Evolutionary conservation across 306 rosid species (phyloP).

Genomic region (Astragalus glycyphyllos): DNA sequence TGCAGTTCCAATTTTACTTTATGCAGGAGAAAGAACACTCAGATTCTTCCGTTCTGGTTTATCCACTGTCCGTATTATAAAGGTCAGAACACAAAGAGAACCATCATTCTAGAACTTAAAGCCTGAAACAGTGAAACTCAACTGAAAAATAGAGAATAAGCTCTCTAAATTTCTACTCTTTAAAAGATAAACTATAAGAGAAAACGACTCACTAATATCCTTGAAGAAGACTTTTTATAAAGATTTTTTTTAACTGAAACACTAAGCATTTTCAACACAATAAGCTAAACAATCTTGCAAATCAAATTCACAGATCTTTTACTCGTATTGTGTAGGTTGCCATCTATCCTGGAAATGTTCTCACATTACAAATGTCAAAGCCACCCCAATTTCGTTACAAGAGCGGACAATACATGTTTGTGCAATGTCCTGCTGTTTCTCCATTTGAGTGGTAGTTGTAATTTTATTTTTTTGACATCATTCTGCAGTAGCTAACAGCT

Average conservation of each 20-base stretch:
- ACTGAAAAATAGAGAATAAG: too few species aligned
- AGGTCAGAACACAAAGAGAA: slow-evolving; percentile 57
- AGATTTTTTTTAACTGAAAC: too few species aligned
- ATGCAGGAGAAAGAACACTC: slow-evolving; percentile 89
- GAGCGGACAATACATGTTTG: slow-evolving; percentile 97
- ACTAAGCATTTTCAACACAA: too few species aligned
- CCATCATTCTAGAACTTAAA: too few species aligned
- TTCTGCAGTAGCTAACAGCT: neutral
- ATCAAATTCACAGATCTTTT: slow-evolving; percentile 3
- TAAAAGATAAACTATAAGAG: too few species aligned
- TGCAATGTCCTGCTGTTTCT: slow-evolving; percentile 93
- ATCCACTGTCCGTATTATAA: slow-evolving; percentile 69
- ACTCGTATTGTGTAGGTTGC: slow-evolving; percentile 65
- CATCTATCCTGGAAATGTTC: slow-evolving; percentile 90
- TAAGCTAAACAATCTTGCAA: slow-evolving; percentile 6
- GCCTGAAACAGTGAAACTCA: too few species aligned
- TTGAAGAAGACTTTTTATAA: too few species aligned
- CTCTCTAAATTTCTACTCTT: too few species aligned
- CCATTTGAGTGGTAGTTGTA: slow-evolving; percentile 85
- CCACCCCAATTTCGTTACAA: slow-evolving; percentile 83
- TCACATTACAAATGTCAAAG: slow-evolving; percentile 89
- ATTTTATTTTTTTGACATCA: slow-evolving; percentile 17
- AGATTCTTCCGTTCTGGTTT: slow-evolving; percentile 90
- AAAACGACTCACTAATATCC: too few species aligned
- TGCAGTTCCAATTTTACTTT: slow-evolving; percentile 79